A percentile compares a stretch with the other conserved stretches of the same genome.
Conservation (phyloP, 306 rosid species). For the Hippophae tibetana region DNA sequence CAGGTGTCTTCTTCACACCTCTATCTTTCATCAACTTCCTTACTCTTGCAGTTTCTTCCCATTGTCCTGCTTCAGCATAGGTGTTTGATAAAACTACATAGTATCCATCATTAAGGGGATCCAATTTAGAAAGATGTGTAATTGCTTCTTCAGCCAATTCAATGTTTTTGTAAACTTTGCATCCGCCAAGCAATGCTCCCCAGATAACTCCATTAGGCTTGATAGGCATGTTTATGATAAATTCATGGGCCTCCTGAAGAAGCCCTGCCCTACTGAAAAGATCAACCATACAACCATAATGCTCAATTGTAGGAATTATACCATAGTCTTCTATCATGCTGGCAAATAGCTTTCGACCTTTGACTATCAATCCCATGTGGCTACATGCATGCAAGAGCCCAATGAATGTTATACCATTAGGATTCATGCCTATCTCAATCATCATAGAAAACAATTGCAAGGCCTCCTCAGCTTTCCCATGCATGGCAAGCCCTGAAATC, state of each 20-base stretch:
- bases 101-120: conserved; percentile 42
- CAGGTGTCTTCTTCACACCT: conserved; percentile 42
- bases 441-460: conserved; percentile 27
- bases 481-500: conserved; percentile 44
- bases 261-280: conserved; percentile 41
- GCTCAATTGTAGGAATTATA: conserved; percentile 41
- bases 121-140: conserved; percentile 27
- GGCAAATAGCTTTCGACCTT: conserved; percentile 34
- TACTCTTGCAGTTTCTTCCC: conserved; percentile 29
- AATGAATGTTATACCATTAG: conserved; percentile 38
- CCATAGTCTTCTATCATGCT: conserved; percentile 39
- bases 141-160: conserved; percentile 45
- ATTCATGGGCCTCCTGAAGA: conserved; percentile 40
- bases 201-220: conserved; percentile 39
- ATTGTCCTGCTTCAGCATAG: conserved; percentile 37
- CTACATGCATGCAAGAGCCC: conserved; percentile 55
- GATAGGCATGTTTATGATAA: conserved; percentile 43
- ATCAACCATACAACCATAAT: conserved; percentile 55
- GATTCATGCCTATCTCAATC: conserved; percentile 33
- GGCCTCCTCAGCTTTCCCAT: conserved; percentile 45
- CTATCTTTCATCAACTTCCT: conserved; percentile 39
- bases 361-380: conserved; percentile 42
- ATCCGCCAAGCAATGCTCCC: conserved; percentile 51
- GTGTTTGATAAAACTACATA: conserved; percentile 35
- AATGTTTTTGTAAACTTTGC: conserved; percentile 44